Base-by-base conservation (phyloP, 306 rosid species). In the Rosa lucieae region DNA sequence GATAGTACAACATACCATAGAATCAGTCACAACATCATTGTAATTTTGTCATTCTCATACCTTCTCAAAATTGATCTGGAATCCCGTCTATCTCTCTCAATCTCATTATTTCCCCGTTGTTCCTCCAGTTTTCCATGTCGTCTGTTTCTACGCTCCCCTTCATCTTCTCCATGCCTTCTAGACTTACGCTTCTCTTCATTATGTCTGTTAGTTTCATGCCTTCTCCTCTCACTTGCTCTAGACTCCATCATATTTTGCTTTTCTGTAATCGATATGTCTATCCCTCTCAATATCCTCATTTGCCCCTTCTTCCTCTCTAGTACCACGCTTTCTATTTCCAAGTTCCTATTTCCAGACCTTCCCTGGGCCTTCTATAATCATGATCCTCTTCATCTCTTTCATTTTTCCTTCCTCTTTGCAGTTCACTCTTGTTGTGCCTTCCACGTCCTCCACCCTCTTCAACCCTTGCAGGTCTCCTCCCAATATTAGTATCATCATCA, bases 161-260 rank as follows among this genome's bases (percentile, higher is more conserved):
- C 86, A 48, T 43, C 81, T 71, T 73, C 79, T 20, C 23, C 74
- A 74, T 75, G 75, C 72, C 79, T 82, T 72, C 77, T 75, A 6
- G 78, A 72, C 32, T 76, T 77, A 67, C 67, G 47, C 37, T 70
- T 86, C 21, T 67, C 84, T 72, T 82, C 88, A 3, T 80, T 32
- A 5, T 14, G 15, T 23, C 26, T 23, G 26, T 63, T 62, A 76
- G 18, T 18, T 47, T 76, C 39, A 35, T 73, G 52, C 85, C 88
- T 77, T 62, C 48, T 87, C 40, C 87, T 70, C 76, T 85, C 87
- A 26, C 78, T 79, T 43, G 83, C 18, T 62, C 80, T 76, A 47
- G 85, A 83, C 77, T 88, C 32, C 90, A 18, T 83, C 83, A 71
- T 84, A 84, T 73, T 75, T 89, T 5, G 86, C 81, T 72, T 86